Evolutionary conservation across 257 asterid genomes (phyloP).

Genomic region (Solanum etuberosum): DNA sequence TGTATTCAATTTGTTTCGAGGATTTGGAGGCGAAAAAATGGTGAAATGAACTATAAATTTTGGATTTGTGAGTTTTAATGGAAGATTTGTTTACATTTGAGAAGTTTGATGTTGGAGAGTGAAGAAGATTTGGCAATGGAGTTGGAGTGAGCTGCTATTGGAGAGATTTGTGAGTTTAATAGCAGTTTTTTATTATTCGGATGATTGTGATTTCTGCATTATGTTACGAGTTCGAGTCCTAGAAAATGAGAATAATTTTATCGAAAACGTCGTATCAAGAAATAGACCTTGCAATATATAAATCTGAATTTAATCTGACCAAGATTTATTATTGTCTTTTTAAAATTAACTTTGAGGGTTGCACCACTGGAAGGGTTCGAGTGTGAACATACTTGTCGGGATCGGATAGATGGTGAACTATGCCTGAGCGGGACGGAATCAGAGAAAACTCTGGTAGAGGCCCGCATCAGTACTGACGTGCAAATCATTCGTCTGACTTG

Average conservation of each 20-base stretch:
- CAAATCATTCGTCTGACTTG: background rate
- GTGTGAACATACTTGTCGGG: background rate
- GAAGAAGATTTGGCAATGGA: background rate
- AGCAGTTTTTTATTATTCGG: background rate
- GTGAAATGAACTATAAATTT: background rate
- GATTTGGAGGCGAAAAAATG: background rate
- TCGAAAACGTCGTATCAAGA: accelerated
- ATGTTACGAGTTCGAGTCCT: accelerated
- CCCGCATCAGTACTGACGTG: conserved; percentile 47
- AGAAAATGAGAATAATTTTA: background rate
- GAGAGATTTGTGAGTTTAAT: background rate
- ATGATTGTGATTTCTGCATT: background rate
- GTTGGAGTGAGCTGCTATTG: background rate
- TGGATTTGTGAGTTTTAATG: background rate
- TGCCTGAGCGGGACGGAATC: conserved; percentile 32
- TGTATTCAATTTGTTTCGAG: background rate
- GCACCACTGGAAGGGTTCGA: background rate
- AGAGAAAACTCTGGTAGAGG: conserved; percentile 55
- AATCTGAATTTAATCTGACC: background rate
- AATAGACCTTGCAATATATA: background rate
- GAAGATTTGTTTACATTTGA: background rate
- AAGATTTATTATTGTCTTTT: too few species aligned
- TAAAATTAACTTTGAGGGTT: background rate
- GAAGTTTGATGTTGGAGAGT: background rate
- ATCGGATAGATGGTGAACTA: background rate